phyloP scores from a whole-genome alignment of 163 green algal species.

The Chloromonas sp. region DNA sequence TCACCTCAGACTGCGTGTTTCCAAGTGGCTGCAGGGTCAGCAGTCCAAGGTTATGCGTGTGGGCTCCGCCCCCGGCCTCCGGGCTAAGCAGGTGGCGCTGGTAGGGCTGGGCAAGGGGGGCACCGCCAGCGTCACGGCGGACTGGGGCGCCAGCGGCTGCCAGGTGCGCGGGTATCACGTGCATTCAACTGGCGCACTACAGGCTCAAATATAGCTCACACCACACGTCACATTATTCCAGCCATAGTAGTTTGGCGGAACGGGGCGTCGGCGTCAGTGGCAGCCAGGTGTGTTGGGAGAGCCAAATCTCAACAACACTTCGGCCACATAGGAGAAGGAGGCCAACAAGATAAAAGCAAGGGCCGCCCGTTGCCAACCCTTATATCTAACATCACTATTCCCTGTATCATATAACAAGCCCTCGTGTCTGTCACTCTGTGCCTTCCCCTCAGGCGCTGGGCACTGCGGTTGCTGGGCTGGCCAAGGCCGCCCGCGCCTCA shows the following conservation, averaged over 20 bases:
- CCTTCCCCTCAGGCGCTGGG: slow-evolving; percentile 29
- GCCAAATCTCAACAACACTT: not conserved
- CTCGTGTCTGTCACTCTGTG: no score
- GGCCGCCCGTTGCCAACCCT: no score
- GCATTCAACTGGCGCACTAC: not conserved
- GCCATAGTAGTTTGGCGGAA: not conserved
- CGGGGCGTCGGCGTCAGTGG: not conserved
- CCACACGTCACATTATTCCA: not conserved
- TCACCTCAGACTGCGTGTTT: not conserved
- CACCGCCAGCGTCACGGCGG: slow-evolving; percentile 22
- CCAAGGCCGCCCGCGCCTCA: slow-evolving; percentile 58
- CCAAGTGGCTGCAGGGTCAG: slow-evolving; percentile 6
- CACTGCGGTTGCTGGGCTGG: slow-evolving; percentile 39
- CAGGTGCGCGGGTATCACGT: slow-evolving; percentile 15
- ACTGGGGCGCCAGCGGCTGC: slow-evolving; percentile 26
- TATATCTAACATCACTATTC: no score
- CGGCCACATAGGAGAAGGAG: not conserved
- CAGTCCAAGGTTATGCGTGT: slow-evolving; percentile 14
- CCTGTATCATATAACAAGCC: no score
- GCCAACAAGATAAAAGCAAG: no score
- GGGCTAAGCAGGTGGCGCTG: slow-evolving; percentile 54
- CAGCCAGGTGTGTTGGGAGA: not conserved
- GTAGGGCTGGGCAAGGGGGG: slow-evolving; percentile 71
- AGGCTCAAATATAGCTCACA: not conserved
- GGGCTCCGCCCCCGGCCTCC: slow-evolving; percentile 15